Base-by-base conservation (phyloP, 2,329 filamentous ascomycete genomes). In the Colletotrichum sp. region DNA sequence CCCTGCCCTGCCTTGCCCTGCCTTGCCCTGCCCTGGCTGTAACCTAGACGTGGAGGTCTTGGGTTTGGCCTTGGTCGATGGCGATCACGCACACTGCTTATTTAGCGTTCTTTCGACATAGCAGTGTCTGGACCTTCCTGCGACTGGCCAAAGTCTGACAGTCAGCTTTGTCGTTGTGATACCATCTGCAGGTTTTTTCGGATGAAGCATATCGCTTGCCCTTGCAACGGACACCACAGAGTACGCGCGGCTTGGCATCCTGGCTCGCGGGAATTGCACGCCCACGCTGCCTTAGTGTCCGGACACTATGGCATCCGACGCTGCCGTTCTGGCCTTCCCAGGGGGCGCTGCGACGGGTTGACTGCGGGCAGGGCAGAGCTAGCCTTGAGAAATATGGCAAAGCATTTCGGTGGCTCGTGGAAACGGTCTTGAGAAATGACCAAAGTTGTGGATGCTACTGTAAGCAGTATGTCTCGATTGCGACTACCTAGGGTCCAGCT, bases 1-100 rank as follows among this genome's bases (percentile, higher is more conserved):
- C 59, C 57, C 62, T 63, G 60, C 18, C 59, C 62, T 63, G 60
- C 18, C 59, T 8, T 24, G 16, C 21, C 39, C 34, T 36, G 21
- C 49, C 24, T 18, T 32, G 32, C 36, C n/a, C n/a, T 49, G 44
- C 44, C n/a, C 44, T 49, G 44, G n/a, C 44, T 49, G n/a, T 8
- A 32, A n/a, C 71, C 52, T 21, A 64, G 59, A 49, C 60, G 26
- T 66, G 44, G 60, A 68, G 55, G 36, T 30, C 62, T n/a, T 44
- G 65, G 64, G 57, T 52, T 39, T 55, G n/a, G 32, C 67, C 44
- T 59, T 66, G 71, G 26, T 44, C 7, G 63, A 71, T 24, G 68
- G 24, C 72, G 72, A 75, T 75, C 72, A 75, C 59, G 59, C 71
- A 74, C 60, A 66, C 49, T 71, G 68, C 68, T 62, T 30, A 28